Base-by-base conservation (phyloP, 176 grass and related monocot species). In the Melocanna baccifera region DNA sequence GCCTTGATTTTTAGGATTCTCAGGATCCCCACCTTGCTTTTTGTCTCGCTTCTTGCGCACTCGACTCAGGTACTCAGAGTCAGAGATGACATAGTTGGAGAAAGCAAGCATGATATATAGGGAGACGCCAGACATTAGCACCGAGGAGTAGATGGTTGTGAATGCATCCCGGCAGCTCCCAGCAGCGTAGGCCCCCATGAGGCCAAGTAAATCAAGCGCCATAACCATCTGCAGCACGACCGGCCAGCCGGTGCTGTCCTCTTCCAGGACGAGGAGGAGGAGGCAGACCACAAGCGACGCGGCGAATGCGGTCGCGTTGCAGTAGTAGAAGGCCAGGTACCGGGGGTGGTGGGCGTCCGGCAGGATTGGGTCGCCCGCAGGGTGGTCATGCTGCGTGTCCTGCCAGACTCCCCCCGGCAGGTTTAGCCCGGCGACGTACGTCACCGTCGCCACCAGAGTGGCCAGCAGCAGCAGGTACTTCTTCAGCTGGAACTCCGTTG, bases 261-360 rank as follows among this genome's bases (percentile, higher is more conserved):
- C 2, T 0, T 80, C 7, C 67, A 80, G 75, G 67, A 86, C 57
- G 1, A 86, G 43, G 7, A 86, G 76, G 57, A 90, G 51, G 43
- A 91, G 73, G 64, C 57, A 55, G 10, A 86, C 76, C 43, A 86
- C 84, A 0, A 86, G 68, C 6, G 84, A 86, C 2, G 84, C 84
- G 0, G 84, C 76, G 45, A 86, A 84, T 0, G 81, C 67, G 0
- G 86, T 84, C 0, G 85, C 85, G 3, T 91, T 91, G 80, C 81
- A 87, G 71, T 91, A 91, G 71, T 80, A 91, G 75, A 91, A 88
- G 1, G 52, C 32, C 20, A 79, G 75, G 71, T 91, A 91, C 20
- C 80, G 80, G 12, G 0, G 1, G 23, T 32, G 26, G 55, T 69
- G 73, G 32, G 16, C 36, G 22, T 25, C 18, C 7, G 12, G 74